Evolutionary conservation across 2,329 filamentous ascomycete species (phyloP), one percentile per base, ranked within the genome.

Genomic region (Paramyrothecium sp.): DNA sequence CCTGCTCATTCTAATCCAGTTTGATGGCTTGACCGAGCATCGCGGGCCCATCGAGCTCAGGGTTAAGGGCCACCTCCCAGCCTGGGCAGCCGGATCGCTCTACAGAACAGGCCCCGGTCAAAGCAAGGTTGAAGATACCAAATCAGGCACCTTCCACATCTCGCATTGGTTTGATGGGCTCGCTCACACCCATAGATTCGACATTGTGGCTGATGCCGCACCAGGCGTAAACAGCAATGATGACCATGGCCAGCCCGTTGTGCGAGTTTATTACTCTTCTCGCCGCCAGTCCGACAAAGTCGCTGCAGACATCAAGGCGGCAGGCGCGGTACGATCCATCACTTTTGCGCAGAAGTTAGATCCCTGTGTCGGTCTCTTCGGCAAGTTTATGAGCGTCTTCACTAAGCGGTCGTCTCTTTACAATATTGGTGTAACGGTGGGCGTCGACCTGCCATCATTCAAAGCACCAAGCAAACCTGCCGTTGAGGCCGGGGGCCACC

Each of bases 121-220:
- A 23, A 84, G 82, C 68, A 81, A 81, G 41, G 73, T 92, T 3
- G 78, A 86, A n/a, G 69, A 74, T 47, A 86, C 84, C 1, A 72
- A 82, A 2, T 78, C 78, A 3, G 85, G 86, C 17, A 83, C 79
- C 0, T 86, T 87, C 65, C 76, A 79, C 33, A 78, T 88, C 13
- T 83, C 80, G 1, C 90, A 95, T 70, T 95, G 91, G 91, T 95
- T 95, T 63, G 91, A 95, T 67, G 89, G 89, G 5, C 86, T 92
- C 58, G 82, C 85, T 3, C 84, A 90, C 56, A 79, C 85, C 1
- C 89, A 94, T 72, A 85, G 84, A 26, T 94, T 94, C 68, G 81
- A 91, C 57, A 89, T 94, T 33, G 65, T 85, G 3, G 68, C 80
- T 0, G 61, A 67, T 2, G 65, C 72, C 3, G 63, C 60, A 2